phyloP scores from a whole-genome alignment of 2,329 filamentous ascomycete genomes.

The Sporothrix globosa region DNA sequence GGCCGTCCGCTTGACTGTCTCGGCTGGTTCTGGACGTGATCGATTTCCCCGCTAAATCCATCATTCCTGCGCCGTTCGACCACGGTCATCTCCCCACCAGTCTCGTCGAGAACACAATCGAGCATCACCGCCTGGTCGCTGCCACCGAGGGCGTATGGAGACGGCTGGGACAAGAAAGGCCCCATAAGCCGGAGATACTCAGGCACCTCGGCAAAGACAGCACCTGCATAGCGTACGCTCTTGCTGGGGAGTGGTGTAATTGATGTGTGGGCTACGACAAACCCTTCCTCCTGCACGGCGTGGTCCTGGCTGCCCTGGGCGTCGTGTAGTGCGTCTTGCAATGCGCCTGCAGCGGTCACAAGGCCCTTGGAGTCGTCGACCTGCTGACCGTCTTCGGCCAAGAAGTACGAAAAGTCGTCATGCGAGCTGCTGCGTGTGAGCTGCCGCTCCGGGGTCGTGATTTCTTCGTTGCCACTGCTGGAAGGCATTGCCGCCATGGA shows the following conservation, averaged over 20 bases:
- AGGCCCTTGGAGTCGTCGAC: too few relatives aligned
- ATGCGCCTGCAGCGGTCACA: neutral
- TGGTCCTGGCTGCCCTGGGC: too few relatives aligned
- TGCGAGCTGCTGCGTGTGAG: conserved; percentile 21
- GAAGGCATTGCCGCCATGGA: conserved; percentile 7
- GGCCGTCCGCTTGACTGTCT: neutral
- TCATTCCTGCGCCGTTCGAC: neutral
- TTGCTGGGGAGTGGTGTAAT: neutral
- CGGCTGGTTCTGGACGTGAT: neutral
- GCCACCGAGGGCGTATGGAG: neutral
- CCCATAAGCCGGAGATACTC: conserved; percentile 31
- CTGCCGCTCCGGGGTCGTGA: neutral
- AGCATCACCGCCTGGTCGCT: conserved; percentile 2
- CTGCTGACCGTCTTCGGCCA: neutral
- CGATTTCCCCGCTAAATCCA: neutral
- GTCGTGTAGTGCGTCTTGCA: neutral
- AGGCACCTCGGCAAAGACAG: conserved; percentile 34
- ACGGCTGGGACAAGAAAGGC: conserved; percentile 24
- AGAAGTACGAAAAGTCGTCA: neutral
- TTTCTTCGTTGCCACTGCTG: neutral
- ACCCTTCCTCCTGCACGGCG: too few relatives aligned
- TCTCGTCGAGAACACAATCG: conserved; percentile 11
- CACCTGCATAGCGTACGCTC: conserved; percentile 24
- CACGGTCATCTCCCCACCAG: neutral
- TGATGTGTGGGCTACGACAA: neutral